These are phyloP conservation scores for Sindora glabra DNA, from an alignment of 306 rosid genomes.

Conservation along the genomic window DNA sequence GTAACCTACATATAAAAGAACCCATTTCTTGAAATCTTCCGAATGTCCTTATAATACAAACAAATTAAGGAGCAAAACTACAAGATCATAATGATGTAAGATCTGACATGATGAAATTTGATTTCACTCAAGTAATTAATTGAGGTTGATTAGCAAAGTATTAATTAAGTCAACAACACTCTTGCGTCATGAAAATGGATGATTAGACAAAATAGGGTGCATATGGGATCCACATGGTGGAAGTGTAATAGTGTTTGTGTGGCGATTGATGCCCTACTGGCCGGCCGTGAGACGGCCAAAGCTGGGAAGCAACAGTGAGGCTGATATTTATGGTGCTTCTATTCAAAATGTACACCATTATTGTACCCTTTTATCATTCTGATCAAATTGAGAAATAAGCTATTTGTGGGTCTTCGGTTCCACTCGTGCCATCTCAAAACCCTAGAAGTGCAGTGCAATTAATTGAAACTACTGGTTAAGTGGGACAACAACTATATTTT, in stretches of 20 bases:
- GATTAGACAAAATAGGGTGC: too few relatives aligned
- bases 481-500: neutral
- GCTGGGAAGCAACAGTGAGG: constrained; percentile 17
- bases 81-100: too few relatives aligned
- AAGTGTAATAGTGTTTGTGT: too few relatives aligned
- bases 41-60: too few relatives aligned
- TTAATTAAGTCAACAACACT: neutral
- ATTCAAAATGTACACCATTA: constrained; percentile 28
- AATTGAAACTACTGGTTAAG: too few relatives aligned
- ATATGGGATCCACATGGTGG: constrained; percentile 5
- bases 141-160: neutral
- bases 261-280: neutral
- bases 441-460: constrained; percentile 4
- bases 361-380: constrained; percentile 8
- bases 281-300: constrained; percentile 12
- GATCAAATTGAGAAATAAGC: neutral
- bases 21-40: too few relatives aligned
- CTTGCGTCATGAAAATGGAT: neutral
- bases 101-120: too few relatives aligned
- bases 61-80: too few relatives aligned
- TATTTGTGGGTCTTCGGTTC: constrained; percentile 13
- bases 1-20: too few relatives aligned
- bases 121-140: too few relatives aligned
- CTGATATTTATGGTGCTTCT: constrained; percentile 17
- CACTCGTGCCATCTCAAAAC: neutral